Conservation (phyloP, 371 early-diverging fungal genomes). For the Rhizopus microsporus region DNA sequence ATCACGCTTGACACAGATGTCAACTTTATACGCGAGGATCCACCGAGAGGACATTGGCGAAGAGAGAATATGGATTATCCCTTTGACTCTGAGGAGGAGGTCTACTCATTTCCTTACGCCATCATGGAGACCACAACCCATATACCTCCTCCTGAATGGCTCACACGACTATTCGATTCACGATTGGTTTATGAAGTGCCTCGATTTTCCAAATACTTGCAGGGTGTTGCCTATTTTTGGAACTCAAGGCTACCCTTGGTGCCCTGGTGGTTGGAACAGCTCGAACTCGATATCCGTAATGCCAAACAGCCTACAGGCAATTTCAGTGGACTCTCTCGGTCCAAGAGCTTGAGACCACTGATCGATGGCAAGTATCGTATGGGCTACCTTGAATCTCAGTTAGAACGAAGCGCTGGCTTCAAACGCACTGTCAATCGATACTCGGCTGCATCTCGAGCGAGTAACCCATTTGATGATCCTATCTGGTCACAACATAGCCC, state of each 20-base stretch:
- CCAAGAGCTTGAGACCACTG: slow-evolving; percentile 47
- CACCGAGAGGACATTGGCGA: slow-evolving; percentile 88
- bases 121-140: slow-evolving; percentile 86
- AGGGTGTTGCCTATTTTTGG: slow-evolving; percentile 93
- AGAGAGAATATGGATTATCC: slow-evolving; percentile 89
- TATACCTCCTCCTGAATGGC: slow-evolving; percentile 95
- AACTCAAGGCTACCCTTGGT: slow-evolving; percentile 79
- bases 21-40: slow-evolving; percentile 80
- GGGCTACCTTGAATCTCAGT: slow-evolving; percentile 49
- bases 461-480: slow-evolving; percentile 46
- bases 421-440: slow-evolving; percentile 19
- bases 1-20: slow-evolving; percentile 98
- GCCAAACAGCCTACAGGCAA: slow-evolving; percentile 33
- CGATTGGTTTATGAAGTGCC: slow-evolving; percentile 96
- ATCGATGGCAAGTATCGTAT: slow-evolving; percentile 47
- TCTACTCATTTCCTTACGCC: slow-evolving; percentile 48
- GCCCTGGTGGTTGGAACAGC: slow-evolving; percentile 96
- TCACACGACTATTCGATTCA: slow-evolving; percentile 84
- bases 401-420: slow-evolving; percentile 33
- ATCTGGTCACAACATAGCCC: slow-evolving; percentile 28
- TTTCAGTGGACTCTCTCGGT: slow-evolving; percentile 36
- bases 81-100: slow-evolving; percentile 74
- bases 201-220: slow-evolving; percentile 98
- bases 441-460: slow-evolving; percentile 4
- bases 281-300: slow-evolving; percentile 89